These are phyloP conservation scores for Cystobasidium ongulense DNA, from an alignment of 768 basidiomycete species.

Conservation along the genomic window DNA sequence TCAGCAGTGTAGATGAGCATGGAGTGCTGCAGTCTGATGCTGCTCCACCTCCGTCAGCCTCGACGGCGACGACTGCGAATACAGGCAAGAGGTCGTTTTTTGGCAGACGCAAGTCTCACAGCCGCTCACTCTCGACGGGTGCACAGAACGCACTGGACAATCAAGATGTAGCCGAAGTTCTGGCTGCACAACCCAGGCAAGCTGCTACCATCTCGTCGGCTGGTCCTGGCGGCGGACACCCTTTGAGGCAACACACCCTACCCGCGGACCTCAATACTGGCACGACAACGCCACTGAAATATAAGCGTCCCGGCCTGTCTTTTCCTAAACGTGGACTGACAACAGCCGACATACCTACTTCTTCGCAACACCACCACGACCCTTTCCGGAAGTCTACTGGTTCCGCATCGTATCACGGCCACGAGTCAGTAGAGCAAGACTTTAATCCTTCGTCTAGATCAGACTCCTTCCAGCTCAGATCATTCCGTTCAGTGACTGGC, in stretches of 20 bases:
- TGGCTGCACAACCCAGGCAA: background rate
- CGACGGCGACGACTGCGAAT: background rate
- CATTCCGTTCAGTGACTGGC: conserved; percentile 15
- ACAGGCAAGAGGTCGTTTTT: conserved; percentile 7
- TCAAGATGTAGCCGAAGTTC: background rate
- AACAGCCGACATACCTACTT: background rate
- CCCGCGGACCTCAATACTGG: background rate
- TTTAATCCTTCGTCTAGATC: background rate
- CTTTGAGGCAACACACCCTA: conserved; percentile 21
- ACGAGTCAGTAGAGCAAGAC: background rate
- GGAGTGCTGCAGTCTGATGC: background rate
- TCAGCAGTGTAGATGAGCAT: background rate
- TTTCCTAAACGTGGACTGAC: background rate
- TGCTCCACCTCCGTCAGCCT: background rate
- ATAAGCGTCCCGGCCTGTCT: conserved; percentile 4
- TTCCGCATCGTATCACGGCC: background rate
- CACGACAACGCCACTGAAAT: background rate
- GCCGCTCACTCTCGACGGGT: background rate
- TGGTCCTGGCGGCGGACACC: background rate
- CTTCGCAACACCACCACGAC: background rate
- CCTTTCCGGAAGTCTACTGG: background rate
- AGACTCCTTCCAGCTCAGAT: conserved; percentile 22
- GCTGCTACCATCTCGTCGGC: background rate
- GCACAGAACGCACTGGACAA: background rate
- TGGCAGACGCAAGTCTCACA: background rate